Evolutionary conservation across 2,329 filamentous ascomycete species (phyloP), one percentile per base, ranked within the genome.

Genomic region (Exutisphaerella laricina): DNA sequence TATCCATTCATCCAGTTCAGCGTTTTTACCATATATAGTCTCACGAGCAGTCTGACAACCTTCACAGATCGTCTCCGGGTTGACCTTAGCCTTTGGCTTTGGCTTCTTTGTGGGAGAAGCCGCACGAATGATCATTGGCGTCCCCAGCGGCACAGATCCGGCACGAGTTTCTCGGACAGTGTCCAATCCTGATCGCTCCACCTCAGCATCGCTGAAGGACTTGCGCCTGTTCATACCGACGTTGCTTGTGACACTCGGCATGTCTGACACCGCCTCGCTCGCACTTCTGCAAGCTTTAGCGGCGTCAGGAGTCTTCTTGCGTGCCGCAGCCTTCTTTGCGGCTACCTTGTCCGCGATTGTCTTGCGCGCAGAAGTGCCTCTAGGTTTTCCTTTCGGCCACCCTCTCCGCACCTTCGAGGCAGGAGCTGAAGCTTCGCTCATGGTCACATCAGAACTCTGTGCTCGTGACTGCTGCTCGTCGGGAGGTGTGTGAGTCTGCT

Each of bases 1-100:
- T 48, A 84, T 80, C 80, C 80, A 84, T 41, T 76, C 70, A 50
- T 81, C 75, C 45, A 71, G 68, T 40, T 79, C 76, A 17, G 56
- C 56, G 22, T 50, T 55, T n/a, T n/a, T n/a, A 8, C 67, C 70
- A 23, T 71, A 70, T 16, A 68, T 61, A 25, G 72, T 70, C 38
- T 74, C 70, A 14, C 77, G 71, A 33, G 73, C 67, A 42, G 75
- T 70, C 29, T 75, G 70, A 57, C 79, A 83, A 18, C 72, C 70
- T 23, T 74, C 75, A 56, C 79, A 82, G 6, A 73, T 63, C 9
- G 68, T 69, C 55, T 70, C 66, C 61, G 70, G 51, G 1, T 46
- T 48, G 13, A 52, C 45, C 33, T 61, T 55, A 4, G 52, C 41
- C 13, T 30, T 32, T 14, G 50, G 49, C 13, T 49, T 51, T n/a